Conservation (phyloP, 108 stramenopile species). For the Pelagomonas calceolata region DNA sequence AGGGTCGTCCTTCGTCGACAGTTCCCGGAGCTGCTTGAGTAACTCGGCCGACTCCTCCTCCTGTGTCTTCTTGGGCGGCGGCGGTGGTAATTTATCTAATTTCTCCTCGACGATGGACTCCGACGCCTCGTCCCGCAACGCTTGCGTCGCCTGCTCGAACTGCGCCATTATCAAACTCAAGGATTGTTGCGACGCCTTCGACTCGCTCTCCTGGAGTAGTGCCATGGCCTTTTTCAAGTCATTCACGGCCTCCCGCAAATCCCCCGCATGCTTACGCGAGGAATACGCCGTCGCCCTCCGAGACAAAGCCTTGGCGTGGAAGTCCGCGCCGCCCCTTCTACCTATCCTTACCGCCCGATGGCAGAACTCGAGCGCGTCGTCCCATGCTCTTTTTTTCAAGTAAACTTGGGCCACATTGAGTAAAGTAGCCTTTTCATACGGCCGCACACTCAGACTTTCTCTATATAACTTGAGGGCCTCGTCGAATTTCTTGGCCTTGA, state of each 20-base stretch:
- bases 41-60: no score
- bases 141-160: background rate
- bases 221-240: slow-evolving; percentile 3
- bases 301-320: slow-evolving; percentile 17
- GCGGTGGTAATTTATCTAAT: no score
- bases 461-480: slow-evolving; percentile 13
- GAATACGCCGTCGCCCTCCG: slow-evolving; percentile 7
- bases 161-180: no score
- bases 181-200: no score
- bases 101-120: no score
- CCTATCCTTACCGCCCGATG: slow-evolving; percentile 1
- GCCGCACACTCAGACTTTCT: slow-evolving; percentile 12
- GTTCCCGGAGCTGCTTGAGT: no score
- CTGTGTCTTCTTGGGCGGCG: no score
- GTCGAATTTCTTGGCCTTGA: slow-evolving; percentile 15
- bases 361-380: slow-evolving; percentile 22
- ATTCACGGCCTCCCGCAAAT: background rate
- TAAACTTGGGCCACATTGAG: slow-evolving; percentile 16
- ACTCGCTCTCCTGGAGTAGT: background rate
- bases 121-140: background rate
- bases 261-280: background rate
- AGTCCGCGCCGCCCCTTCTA: background rate
- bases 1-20: no score
- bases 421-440: slow-evolving; percentile 11
- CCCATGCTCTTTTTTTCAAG: slow-evolving; percentile 1